Evolutionary conservation across 305 asterid species (phyloP).

Genomic region (Fraxinus platypoda): DNA sequence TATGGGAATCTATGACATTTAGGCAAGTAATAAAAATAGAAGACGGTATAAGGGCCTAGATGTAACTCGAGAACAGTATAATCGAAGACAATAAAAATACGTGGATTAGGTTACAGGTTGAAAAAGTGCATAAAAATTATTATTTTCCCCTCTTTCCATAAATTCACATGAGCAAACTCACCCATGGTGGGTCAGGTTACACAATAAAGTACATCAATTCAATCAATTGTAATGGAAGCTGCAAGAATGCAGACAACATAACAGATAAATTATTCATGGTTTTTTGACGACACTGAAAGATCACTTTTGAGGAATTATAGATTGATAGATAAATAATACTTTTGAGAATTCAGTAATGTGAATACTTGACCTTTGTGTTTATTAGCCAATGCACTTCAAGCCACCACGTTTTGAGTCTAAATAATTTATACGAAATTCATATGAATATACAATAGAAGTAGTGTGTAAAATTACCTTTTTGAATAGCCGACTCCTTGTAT

Average conservation of each 20-base stretch:
- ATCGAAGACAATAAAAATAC: not conserved
- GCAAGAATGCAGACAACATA: not conserved
- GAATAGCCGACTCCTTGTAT: constrained; percentile 69
- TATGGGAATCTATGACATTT: not conserved
- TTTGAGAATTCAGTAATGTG: not conserved
- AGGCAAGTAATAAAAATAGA: not conserved
- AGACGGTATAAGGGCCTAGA: not conserved
- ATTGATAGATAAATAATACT: not conserved
- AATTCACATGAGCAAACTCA: not conserved
- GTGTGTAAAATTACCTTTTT: constrained; percentile 58
- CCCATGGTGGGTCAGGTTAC: not conserved
- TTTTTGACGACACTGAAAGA: not conserved
- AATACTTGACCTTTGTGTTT: not conserved
- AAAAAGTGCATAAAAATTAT: not conserved
- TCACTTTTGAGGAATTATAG: not conserved
- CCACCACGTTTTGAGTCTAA: not conserved
- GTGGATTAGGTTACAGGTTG: not conserved
- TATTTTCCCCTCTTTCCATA: not conserved
- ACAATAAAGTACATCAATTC: not conserved
- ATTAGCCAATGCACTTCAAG: constrained; percentile 15
- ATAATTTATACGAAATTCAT: not conserved
- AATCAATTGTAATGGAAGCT: not conserved
- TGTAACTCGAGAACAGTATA: not conserved
- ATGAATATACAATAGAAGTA: not conserved
- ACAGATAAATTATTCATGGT: not conserved